Base-by-base conservation (phyloP, 2,329 filamentous ascomycete genomes). In the Fusarium decemcellulare region DNA sequence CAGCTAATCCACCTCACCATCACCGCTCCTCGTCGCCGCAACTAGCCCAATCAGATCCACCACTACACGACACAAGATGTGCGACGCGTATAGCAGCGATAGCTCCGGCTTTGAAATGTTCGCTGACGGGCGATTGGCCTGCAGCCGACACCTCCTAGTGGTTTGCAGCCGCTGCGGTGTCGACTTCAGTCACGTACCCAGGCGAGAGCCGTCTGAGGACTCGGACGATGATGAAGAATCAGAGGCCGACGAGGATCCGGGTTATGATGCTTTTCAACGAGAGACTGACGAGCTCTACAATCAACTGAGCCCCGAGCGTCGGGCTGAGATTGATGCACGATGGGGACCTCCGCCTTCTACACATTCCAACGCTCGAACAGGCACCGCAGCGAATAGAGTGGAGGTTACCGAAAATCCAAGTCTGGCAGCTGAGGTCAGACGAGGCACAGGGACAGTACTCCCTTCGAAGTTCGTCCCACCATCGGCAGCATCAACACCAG, bases 81-180 rank as follows among this genome's bases (percentile, higher is more conserved):
- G 18, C 4, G 18, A 23, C 18, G 18, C 18, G 18, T 23, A 23
- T 23, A 23, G 18, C 18, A 23, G 18, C 18, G 18, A 23, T 23
- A 23, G 18, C 18, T 23, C 18, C 18, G 18, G 18, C 18, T 23
- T 23, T 23, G 18, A 23, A 23, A 23, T 23, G 18, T 23, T 23
- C 18, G 18, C 79, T 1, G 47, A 80, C 55, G 80, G 80, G 29
- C 73, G 74, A n/a, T 57, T 82, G 30, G 76, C 80, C 55, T 81
- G 81, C 52, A 71, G 77, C 23, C 68, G 72, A 0, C 80, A 81
- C 60, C 72, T 77, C 23, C 57, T 78, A 7, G 75, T 77, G 14
- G 12, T 65, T 30, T 82, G 80, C 62, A 64, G 67, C 10, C 72
- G 46, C 30, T 82, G 80, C 59, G 76, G 72, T 32, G 72, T 73